phyloP scores from a whole-genome alignment of 2,329 filamentous ascomycete genomes.

The Didymellaceae sp. region DNA sequence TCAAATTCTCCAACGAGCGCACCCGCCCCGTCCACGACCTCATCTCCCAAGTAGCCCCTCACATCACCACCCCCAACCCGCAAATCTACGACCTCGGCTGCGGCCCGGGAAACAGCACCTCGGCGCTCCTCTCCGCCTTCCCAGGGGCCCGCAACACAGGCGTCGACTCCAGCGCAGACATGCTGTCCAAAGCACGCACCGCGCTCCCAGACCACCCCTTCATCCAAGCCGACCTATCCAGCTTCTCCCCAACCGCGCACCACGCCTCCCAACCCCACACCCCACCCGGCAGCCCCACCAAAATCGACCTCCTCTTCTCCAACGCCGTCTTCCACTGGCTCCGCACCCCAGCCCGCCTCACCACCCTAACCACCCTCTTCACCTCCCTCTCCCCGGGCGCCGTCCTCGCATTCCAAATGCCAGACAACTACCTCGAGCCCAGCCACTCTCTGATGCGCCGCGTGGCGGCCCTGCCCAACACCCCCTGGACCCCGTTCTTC shows the following conservation, averaged over 20 bases:
- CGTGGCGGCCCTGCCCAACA: constrained; percentile 33
- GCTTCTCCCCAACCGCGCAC: constrained; percentile 46
- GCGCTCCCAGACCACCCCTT: constrained; percentile 54
- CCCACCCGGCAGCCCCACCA: too few relatives aligned
- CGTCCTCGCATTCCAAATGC: constrained; percentile 62
- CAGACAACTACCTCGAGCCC: constrained; percentile 59
- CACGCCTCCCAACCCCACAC: too few relatives aligned
- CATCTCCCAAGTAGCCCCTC: constrained; percentile 55
- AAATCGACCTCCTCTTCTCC: constrained; percentile 58
- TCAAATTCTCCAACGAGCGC: constrained; percentile 62
- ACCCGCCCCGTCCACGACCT: constrained; percentile 63
- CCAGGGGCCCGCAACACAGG: constrained; percentile 57
- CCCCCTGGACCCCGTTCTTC: constrained; percentile 50
- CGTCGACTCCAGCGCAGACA: constrained; percentile 63
- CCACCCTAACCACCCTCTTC: constrained; percentile 55
- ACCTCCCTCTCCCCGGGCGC: constrained; percentile 51
- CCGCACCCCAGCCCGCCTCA: constrained; percentile 51
- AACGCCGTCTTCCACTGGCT: constrained; percentile 69
- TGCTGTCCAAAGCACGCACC: constrained; percentile 59
- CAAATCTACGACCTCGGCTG: constrained; percentile 65
- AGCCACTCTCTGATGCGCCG: constrained; percentile 60
- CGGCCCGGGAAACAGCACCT: constrained; percentile 66
- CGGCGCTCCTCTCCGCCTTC: constrained; percentile 56
- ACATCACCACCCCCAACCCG: constrained; percentile 31
- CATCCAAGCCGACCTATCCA: constrained; percentile 53